A percentile compares a stretch with the other conserved stretches of the same genome.
Conservation (phyloP, 352 stramenopile species). For the Heterotrichella gracilis region DNA sequence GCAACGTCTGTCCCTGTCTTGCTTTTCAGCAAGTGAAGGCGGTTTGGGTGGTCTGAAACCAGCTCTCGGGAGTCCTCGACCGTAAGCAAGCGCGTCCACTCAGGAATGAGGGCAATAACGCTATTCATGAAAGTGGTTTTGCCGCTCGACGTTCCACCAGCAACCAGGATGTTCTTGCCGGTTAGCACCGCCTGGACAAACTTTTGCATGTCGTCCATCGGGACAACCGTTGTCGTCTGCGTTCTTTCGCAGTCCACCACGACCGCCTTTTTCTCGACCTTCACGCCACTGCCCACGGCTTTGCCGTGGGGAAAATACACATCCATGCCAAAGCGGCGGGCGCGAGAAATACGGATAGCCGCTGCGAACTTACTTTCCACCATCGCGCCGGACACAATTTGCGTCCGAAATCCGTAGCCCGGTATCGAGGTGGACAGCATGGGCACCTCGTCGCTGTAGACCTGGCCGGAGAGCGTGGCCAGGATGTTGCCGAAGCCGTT, state of each 20-base stretch:
- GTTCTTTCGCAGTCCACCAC: neutral
- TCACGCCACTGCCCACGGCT: neutral
- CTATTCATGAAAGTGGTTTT: conserved; percentile 7
- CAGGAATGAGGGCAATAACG: neutral
- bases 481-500: neutral
- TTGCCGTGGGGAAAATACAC: neutral
- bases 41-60: neutral
- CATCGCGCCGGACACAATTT: neutral
- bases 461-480: neutral
- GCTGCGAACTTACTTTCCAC: conserved; percentile 1
- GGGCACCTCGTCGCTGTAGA: neutral
- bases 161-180: neutral
- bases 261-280: neutral
- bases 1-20: neutral
- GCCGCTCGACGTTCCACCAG: neutral
- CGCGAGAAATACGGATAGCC: neutral
- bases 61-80: neutral
- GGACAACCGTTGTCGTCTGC: neutral
- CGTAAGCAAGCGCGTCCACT: neutral
- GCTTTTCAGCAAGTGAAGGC: neutral
- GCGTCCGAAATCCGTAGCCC: neutral
- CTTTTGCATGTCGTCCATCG: conserved; percentile 1
- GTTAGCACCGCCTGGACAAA: neutral
- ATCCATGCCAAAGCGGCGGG: neutral
- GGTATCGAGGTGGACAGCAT: neutral